phyloP scores from a whole-genome alignment of 2,329 filamentous ascomycete species.

The Setomelanomma holmii region DNA sequence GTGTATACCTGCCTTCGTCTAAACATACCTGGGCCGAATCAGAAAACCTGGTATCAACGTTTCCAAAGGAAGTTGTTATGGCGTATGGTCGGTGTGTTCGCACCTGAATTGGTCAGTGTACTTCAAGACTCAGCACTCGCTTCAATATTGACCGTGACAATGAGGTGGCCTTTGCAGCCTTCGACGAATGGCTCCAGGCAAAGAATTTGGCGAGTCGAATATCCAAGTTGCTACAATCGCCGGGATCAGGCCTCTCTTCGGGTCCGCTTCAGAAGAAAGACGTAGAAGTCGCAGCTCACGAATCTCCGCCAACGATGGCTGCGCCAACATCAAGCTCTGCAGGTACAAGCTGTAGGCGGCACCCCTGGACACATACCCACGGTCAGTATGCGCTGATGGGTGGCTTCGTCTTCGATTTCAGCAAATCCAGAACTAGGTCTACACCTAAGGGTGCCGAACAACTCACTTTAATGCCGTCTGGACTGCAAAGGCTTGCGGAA shows the following conservation, averaged over 20 bases:
- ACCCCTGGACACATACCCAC: slow-evolving; percentile 14
- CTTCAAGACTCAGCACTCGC: too few relatives aligned
- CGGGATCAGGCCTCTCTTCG: too few relatives aligned
- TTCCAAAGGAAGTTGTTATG: background rate
- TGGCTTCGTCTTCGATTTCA: slow-evolving; percentile 10
- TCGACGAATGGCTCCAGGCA: background rate
- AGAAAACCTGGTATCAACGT: slow-evolving; percentile 17
- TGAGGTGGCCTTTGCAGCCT: slow-evolving; percentile 3
- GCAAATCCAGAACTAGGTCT: background rate
- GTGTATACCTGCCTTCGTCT: background rate
- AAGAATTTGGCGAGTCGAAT: background rate
- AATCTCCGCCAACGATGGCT: too few relatives aligned
- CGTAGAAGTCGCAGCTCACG: background rate
- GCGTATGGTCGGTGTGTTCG: slow-evolving; percentile 7
- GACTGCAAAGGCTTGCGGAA: background rate
- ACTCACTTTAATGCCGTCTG: slow-evolving; percentile 1
- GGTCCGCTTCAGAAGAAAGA: background rate
- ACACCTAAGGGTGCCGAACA: background rate
- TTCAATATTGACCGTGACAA: background rate
- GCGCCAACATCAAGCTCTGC: background rate
- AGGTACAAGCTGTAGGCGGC: background rate
- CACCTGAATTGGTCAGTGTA: slow-evolving; percentile 7
- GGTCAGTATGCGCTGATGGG: slow-evolving; percentile 19
- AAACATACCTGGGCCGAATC: slow-evolving; percentile 5
- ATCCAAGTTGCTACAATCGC: slow-evolving; percentile 1